Conservation (phyloP, 306 rosid genomes). For the Dryas drummondii region DNA sequence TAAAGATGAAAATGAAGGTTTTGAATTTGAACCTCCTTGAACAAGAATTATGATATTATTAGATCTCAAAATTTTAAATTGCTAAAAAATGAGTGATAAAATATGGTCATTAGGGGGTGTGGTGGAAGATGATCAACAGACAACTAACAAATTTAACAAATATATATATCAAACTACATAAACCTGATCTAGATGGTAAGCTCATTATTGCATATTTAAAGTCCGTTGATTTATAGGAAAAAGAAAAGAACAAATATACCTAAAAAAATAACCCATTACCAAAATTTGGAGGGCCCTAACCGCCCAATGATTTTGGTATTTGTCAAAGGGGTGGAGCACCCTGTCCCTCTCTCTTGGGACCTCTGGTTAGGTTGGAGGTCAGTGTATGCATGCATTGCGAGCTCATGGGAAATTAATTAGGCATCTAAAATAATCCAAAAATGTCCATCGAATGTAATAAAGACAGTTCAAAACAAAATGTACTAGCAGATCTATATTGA, state of each 20-base stretch:
- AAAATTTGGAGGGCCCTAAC: constrained; percentile 7
- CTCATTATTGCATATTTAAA: neutral
- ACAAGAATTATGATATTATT: no score
- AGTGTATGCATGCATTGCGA: constrained; percentile 21
- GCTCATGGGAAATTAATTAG: constrained; percentile 22
- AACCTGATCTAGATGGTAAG: neutral
- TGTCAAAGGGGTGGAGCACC: constrained; percentile 54
- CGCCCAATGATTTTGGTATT: constrained; percentile 32
- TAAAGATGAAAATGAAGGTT: no score
- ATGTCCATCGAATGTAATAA: constrained; percentile 23
- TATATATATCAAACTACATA: no score
- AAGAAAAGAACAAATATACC: neutral
- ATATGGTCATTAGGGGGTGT: no score
- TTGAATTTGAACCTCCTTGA: no score
- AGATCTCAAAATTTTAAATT: no score
- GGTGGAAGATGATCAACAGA: no score
- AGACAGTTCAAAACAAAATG: constrained; percentile 24
- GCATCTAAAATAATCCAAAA: constrained; percentile 4
- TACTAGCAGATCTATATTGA: constrained; percentile 22
- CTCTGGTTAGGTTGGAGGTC: constrained; percentile 50
- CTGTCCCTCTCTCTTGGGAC: constrained; percentile 21
- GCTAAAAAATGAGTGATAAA: no score
- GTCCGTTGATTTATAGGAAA: neutral
- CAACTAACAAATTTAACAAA: no score
- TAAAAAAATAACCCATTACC: neutral